Evolutionary conservation across 2,329 filamentous ascomycete genomes (phyloP).

Genomic region (Pseudocercospora ulei): DNA sequence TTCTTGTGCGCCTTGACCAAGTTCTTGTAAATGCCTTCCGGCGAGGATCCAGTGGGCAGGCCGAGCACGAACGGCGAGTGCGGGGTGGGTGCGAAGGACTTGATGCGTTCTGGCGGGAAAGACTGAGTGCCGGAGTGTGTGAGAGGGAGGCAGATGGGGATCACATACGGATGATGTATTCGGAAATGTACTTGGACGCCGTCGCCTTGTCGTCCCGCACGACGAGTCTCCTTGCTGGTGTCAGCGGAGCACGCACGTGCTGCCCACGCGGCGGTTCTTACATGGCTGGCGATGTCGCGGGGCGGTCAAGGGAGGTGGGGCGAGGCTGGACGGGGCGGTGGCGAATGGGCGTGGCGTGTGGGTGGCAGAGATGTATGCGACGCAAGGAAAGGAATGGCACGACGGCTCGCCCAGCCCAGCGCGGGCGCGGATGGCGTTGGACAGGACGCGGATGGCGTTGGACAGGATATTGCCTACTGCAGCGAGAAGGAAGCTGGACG

Average conservation of each 20-base stretch:
- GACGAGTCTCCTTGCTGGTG: conserved; percentile 62
- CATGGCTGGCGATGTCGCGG: conserved; percentile 12
- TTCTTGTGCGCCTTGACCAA: conserved; percentile 63
- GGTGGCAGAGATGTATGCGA: neutral
- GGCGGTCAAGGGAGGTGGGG: conserved; percentile 4
- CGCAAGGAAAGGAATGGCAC: conserved; percentile 10
- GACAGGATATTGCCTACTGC: too few relatives aligned
- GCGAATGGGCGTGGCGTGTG: conserved; percentile 1
- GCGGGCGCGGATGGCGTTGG: conserved; percentile 5
- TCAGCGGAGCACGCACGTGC: neutral
- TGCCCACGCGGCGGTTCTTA: conserved; percentile 10
- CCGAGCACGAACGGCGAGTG: conserved; percentile 71
- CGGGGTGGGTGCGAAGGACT: conserved; percentile 61
- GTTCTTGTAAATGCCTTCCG: conserved; percentile 65
- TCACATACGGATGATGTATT: conserved; percentile 62
- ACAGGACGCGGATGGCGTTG: conserved; percentile 5
- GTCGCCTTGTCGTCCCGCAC: conserved; percentile 61
- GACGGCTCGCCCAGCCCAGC: neutral
- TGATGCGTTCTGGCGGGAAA: conserved; percentile 57
- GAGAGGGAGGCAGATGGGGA: conserved; percentile 8
- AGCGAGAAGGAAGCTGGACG: too few relatives aligned
- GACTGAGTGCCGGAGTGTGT: neutral
- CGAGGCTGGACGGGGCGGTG: neutral
- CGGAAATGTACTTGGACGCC: conserved; percentile 66
- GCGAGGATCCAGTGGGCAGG: conserved; percentile 72